Percentiles rank a stretch among this genome's conserved stretches.
phyloP scores from a whole-genome alignment of 257 asterid species.

The Nicotiana paniculata region DNA sequence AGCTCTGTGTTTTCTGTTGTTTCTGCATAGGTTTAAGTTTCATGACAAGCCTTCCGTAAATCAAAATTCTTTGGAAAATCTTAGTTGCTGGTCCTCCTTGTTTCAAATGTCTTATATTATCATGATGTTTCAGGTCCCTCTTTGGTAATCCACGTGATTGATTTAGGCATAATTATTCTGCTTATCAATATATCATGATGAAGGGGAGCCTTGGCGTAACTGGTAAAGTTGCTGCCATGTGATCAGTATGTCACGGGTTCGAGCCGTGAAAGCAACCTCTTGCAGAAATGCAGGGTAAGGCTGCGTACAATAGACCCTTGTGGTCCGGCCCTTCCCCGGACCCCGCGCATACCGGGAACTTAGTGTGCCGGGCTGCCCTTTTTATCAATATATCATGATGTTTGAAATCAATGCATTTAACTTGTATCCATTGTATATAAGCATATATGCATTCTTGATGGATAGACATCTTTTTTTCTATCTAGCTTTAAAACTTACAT shows the following conservation, averaged over 20 bases:
- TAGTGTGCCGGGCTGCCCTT: too few relatives aligned
- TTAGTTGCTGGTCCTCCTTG: neutral
- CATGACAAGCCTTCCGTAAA: neutral
- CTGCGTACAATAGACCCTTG: too few relatives aligned
- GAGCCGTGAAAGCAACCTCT: too few relatives aligned
- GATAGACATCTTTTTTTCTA: neutral
- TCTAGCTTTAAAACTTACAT: neutral
- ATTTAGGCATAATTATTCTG: neutral
- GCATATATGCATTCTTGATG: neutral
- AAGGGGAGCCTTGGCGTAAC: too few relatives aligned
- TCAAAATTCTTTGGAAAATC: neutral
- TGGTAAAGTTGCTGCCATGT: too few relatives aligned
- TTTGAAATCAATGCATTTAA: neutral
- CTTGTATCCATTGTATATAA: neutral
- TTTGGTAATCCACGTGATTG: neutral
- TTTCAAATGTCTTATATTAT: neutral
- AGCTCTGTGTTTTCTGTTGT: neutral
- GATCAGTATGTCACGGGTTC: too few relatives aligned
- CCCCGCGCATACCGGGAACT: too few relatives aligned
- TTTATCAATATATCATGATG: neutral
- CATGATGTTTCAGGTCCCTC: neutral
- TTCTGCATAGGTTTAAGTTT: conserved; percentile 2
- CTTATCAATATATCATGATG: neutral
- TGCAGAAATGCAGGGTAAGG: too few relatives aligned
- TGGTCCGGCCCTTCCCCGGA: too few relatives aligned